Conservation (phyloP, 2,329 filamentous ascomycete genomes). For the Sporothrix schenckii region DNA sequence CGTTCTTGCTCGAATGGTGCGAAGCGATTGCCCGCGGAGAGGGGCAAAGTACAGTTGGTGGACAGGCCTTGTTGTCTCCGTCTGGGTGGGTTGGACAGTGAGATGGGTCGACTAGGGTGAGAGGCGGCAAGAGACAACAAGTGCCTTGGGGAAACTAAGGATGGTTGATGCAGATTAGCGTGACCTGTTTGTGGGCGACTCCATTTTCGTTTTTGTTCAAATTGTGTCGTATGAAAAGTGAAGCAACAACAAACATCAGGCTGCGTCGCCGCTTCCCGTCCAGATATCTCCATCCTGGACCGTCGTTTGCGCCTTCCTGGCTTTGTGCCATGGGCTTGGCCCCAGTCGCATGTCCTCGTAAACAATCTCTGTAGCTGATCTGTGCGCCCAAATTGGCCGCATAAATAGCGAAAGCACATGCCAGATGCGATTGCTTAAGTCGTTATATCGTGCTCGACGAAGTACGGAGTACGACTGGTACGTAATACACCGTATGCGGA, state of each 20-base stretch:
- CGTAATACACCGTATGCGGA: not conserved
- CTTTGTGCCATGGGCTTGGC: not conserved
- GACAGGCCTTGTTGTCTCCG: not conserved
- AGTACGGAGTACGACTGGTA: not conserved
- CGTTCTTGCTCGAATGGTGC: not conserved
- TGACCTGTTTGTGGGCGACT: not conserved
- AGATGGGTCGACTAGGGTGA: not conserved
- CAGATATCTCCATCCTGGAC: not conserved
- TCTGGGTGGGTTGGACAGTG: slow-evolving; percentile 7
- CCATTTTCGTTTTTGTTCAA: no score
- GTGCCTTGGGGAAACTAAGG: not conserved
- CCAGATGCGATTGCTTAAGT: not conserved
- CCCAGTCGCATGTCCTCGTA: not conserved
- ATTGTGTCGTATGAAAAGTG: not conserved
- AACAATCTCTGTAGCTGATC: slow-evolving; percentile 16
- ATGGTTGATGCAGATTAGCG: slow-evolving; percentile 19
- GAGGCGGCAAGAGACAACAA: not conserved
- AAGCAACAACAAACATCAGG: not conserved
- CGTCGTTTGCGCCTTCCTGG: slow-evolving; percentile 2
- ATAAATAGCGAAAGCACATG: slow-evolving; percentile 20
- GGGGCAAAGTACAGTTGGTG: slow-evolving; percentile 11
- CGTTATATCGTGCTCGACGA: not conserved
- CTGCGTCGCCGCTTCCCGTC: slow-evolving; percentile 16
- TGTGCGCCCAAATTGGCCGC: slow-evolving; percentile 12
- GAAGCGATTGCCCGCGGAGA: not conserved